Base-by-base conservation (phyloP, 2,329 filamentous ascomycete species). In the Rutstroemia sp. region DNA sequence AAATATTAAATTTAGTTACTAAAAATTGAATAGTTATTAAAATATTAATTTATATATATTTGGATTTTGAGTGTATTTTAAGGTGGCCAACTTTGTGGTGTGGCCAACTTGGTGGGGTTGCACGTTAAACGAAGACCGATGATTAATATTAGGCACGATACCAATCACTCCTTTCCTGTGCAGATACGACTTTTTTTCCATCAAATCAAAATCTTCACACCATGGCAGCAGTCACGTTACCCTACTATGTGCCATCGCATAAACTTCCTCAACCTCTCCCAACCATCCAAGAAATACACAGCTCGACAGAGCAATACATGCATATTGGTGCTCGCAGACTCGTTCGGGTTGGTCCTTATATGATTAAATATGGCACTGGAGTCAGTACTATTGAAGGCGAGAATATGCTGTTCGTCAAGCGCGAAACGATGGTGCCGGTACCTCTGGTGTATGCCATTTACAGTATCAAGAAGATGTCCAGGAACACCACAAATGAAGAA, bases 391-490 rank as follows among this genome's bases (percentile, higher is more conserved):
- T 65, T 12, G 68, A 71, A 62, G 67, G 67, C 27, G 60, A 66
- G 49, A 70, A 67, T 51, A 70, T 71, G 68, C 57, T 69, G 2
- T 70, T 69, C 57, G 64, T 68, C 23, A 52, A 57, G 30, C 54
- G 61, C 44, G 49, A 57, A 14, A 68, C 66, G 19, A 61, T 48
- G 46, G 52, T 71, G 7, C 57, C 51, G 19, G 63, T 71, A n/a
- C 69, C 69, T 19, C 60, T 56, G 16, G 65, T 72, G 19, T 72
- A 66, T 52, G 69, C 70, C 10, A 59, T 71, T 51, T 70, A 66
- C 54, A 7, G 23, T 17, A 17, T 37, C 27, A 23, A 16, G 25
- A 21, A 12, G 27, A 30, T 34, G 14, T 48, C 12, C 27, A n/a
- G 5, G n/a, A 9, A 6, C 14, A 51, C 57, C 16, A 56, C 66